Percentiles rank a stretch among this genome's conserved stretches.
Evolutionary conservation across 352 stramenopile species (phyloP).

Genomic region (Pythium biforme): DNA sequence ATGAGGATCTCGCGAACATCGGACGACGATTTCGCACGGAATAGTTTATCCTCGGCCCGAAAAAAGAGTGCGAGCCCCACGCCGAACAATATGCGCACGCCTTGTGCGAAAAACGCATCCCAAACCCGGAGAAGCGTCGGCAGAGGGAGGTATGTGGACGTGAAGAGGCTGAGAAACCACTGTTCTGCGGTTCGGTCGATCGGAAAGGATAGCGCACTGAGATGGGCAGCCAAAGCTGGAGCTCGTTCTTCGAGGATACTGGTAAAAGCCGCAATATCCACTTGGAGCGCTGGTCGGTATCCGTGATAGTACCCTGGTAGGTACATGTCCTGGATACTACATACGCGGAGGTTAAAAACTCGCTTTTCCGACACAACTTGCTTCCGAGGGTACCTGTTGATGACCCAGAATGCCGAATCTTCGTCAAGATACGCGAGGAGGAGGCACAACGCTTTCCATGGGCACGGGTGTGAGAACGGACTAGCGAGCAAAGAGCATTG

Average conservation of each 20-base stretch:
- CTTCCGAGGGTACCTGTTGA: slow-evolving; percentile 55
- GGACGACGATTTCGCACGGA: slow-evolving; percentile 46
- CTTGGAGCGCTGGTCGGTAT: slow-evolving; percentile 64
- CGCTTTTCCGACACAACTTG: too few species aligned
- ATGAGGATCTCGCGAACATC: slow-evolving; percentile 56
- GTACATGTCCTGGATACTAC: slow-evolving; percentile 60
- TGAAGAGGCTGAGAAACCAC: slow-evolving; percentile 81
- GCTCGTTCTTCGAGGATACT: slow-evolving; percentile 50
- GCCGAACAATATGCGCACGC: slow-evolving; percentile 67
- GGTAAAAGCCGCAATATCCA: slow-evolving; percentile 61
- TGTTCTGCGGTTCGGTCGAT: slow-evolving; percentile 57
- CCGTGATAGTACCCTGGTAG: slow-evolving; percentile 80
- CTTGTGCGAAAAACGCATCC: slow-evolving; percentile 77
- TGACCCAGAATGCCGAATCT: slow-evolving; percentile 78
- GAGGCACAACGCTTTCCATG: slow-evolving; percentile 65
- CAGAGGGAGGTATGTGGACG: slow-evolving; percentile 56
- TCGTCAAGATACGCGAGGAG: slow-evolving; percentile 77
- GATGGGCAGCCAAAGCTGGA: slow-evolving; percentile 50
- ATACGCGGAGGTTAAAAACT: neutral
- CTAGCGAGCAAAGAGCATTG: slow-evolving; percentile 21
- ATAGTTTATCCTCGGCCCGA: slow-evolving; percentile 63
- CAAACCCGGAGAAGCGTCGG: slow-evolving; percentile 80
- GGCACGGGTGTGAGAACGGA: slow-evolving; percentile 68
- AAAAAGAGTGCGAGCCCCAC: slow-evolving; percentile 68
- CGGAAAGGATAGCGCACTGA: slow-evolving; percentile 50